Percentiles rank a stretch among this genome's conserved stretches.
Evolutionary conservation across 83 land plant species (phyloP).

Genomic region (Diphasiastrum complanatum): DNA sequence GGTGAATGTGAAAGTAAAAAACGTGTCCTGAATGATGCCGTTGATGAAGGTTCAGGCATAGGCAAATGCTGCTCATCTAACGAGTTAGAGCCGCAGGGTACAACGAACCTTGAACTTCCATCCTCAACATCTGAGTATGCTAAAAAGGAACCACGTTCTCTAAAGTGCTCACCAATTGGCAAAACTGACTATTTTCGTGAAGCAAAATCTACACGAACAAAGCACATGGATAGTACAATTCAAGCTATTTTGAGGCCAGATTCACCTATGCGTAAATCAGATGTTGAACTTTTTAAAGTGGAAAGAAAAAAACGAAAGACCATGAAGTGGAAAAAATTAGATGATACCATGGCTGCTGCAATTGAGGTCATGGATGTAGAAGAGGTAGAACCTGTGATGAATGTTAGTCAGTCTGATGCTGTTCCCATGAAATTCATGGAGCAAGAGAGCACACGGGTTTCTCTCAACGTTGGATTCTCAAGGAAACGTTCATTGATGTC

Average conservation of each 20-base stretch:
- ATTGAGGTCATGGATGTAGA: neutral
- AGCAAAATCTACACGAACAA: too few species aligned
- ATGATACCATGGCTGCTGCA: constrained; percentile 9
- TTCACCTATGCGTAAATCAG: neutral
- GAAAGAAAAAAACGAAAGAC: constrained; percentile 28
- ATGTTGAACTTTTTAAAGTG: constrained; percentile 11
- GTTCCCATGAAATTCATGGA: neutral
- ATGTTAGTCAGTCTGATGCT: neutral
- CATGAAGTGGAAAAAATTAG: constrained; percentile 39
- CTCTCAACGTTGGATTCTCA: neutral
- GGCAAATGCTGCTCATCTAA: constrained; percentile 61
- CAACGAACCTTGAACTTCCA: constrained; percentile 16
- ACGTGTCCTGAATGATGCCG: constrained; percentile 19
- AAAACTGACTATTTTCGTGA: too few species aligned
- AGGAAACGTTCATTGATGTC: neutral
- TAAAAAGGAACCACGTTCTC: too few species aligned
- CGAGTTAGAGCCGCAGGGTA: constrained; percentile 38
- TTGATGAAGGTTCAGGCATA: constrained; percentile 68
- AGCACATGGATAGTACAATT: too few species aligned
- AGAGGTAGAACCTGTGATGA: too few species aligned
- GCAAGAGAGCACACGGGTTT: neutral
- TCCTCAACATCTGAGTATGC: constrained; percentile 14
- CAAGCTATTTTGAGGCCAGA: too few species aligned
- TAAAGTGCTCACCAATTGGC: too few species aligned
- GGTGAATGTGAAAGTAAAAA: constrained; percentile 22